Base-by-base conservation (phyloP, 2,329 filamentous ascomycete genomes). In the Monilinia vaccinii-corymbosi region DNA sequence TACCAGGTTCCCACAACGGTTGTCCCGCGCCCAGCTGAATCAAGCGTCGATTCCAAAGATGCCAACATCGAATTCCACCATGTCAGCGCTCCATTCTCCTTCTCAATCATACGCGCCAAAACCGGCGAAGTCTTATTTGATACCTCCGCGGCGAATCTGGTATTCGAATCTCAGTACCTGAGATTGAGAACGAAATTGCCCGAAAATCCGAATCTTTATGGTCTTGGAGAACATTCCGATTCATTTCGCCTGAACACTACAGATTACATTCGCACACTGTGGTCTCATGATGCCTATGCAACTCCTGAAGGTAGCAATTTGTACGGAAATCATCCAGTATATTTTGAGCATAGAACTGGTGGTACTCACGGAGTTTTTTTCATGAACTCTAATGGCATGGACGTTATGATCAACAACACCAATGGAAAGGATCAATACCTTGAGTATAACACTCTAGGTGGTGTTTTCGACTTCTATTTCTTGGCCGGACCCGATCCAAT, bases 371-470 rank as follows among this genome's bases (percentile, higher is more conserved):
- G 86, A 21, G 87, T 89, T 3, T 86, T 89, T 70, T 75, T 90
- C 28, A 73, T 88, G 64, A 90, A 89, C 72, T 86, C 84, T 14
- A 87, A 89, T 67, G 87, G 83, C 38, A 91, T 91, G 85, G 87
- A 92, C 62, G 78, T 92, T 71, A 86, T 86, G 66, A 84, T 92
- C 71, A 81, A 90, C 70, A 81, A 83, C 63, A 81, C 81, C 1
- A 73, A 76, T 6, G 72, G 77, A 28, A 76, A 79, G 28, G 58
- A 66, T 49, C 66, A 92, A 70, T 90, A 86, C 61, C 79, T 94
- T 6, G 87, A 92, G 73, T 94, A 92, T 75, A 90, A 92, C 71
- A 83, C 83, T 1, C 78, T 93, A 0, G 89, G 89, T 8, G 89
- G 90, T 11, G 80, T 92, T 23, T 70, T 94, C 2, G 90, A 93